phyloP scores from a whole-genome alignment of 2,329 filamentous ascomycete genomes.

The Botrytis aclada region DNA sequence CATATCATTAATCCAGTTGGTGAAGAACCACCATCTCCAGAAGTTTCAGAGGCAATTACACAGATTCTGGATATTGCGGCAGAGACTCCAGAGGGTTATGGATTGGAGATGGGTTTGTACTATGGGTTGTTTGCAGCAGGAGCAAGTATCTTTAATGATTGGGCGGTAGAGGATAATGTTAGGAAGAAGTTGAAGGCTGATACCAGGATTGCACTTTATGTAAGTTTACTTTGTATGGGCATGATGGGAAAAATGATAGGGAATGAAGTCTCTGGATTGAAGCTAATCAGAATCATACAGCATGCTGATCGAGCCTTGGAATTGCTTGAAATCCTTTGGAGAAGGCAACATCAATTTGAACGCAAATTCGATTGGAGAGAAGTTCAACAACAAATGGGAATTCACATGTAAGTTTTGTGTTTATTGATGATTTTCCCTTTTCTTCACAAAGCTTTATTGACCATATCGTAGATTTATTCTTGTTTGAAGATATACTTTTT shows the following conservation, averaged over 20 bases:
- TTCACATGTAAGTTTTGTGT: conserved; percentile 32
- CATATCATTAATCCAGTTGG: conserved; percentile 35
- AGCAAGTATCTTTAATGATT: conserved; percentile 33
- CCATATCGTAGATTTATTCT: conserved; percentile 13
- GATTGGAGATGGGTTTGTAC: conserved; percentile 36
- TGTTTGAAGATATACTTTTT: background rate
- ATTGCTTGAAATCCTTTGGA: conserved; percentile 36
- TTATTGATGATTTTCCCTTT: too few species aligned
- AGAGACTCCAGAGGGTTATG: conserved; percentile 35
- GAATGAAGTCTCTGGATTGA: background rate
- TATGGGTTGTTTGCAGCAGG: conserved; percentile 37
- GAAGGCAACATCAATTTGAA: conserved; percentile 34
- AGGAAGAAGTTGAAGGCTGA: conserved; percentile 33
- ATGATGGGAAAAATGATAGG: background rate
- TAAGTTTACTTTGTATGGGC: conserved; percentile 23
- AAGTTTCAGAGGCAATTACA: conserved; percentile 31
- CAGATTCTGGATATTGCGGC: conserved; percentile 34
- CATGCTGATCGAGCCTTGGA: conserved; percentile 35
- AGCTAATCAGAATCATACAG: conserved; percentile 23
- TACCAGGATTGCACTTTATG: conserved; percentile 34
- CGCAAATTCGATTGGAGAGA: conserved; percentile 36
- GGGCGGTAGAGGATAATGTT: conserved; percentile 31
- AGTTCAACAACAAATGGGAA: conserved; percentile 36
- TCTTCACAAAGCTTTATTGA: conserved; percentile 11
- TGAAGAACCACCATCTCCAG: conserved; percentile 23